phyloP scores from a whole-genome alignment of 108 stramenopile species.

The Nitzschia putrida region DNA sequence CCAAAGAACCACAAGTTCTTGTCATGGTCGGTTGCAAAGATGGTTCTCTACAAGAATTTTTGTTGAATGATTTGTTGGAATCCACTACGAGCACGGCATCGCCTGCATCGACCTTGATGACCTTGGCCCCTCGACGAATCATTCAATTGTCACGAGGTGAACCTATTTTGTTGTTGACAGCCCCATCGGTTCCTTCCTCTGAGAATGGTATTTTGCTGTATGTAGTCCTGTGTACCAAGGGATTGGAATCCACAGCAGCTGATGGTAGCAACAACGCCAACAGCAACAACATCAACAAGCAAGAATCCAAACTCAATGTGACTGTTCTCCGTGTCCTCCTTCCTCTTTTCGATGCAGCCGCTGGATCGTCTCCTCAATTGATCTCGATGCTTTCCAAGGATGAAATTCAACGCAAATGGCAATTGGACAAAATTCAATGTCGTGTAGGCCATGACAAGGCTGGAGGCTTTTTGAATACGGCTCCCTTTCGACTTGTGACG shows the following conservation, averaged over 20 bases:
- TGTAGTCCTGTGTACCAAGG: constrained; percentile 15
- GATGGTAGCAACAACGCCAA: background rate
- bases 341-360: constrained; percentile 30
- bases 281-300: background rate
- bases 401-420: constrained; percentile 16
- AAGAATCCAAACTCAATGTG: constrained; percentile 5
- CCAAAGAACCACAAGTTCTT: constrained; percentile 13
- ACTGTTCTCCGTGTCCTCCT: constrained; percentile 28
- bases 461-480: constrained; percentile 10
- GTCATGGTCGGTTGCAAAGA: constrained; percentile 48
- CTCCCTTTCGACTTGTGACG: constrained; percentile 36
- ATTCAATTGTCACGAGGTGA: constrained; percentile 33
- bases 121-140: constrained; percentile 40
- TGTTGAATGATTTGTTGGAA: constrained; percentile 14
- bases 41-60: constrained; percentile 45
- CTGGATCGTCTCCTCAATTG: background rate
- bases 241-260: background rate
- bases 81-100: background rate
- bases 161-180: constrained; percentile 25
- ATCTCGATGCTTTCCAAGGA: background rate
- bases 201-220: constrained; percentile 31
- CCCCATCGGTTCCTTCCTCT: constrained; percentile 4
- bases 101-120: constrained; percentile 20
- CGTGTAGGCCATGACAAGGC: constrained; percentile 22
- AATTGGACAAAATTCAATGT: constrained; percentile 33